Percentiles rank a stretch among this genome's conserved stretches.
Evolutionary conservation across 495 filamentous ascomycete species (phyloP).

Genomic region (Opeltia flavorubescens): DNA sequence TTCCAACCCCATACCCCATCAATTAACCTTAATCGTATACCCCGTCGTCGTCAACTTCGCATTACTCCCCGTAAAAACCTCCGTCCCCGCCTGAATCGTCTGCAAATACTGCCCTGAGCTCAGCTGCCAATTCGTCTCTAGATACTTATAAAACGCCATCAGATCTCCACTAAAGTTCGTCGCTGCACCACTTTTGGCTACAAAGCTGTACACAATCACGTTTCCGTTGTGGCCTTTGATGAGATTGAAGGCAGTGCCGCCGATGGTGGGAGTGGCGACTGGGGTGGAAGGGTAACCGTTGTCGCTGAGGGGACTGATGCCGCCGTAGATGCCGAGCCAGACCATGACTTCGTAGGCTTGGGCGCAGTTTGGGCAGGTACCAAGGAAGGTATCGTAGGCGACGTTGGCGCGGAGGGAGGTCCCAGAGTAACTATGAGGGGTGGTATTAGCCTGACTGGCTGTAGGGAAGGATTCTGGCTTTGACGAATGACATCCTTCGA

Average conservation of each 20-base stretch:
- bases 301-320: slow-evolving; percentile 47
- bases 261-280: slow-evolving; percentile 38
- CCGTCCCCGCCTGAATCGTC: slow-evolving; percentile 41
- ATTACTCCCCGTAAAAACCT: slow-evolving; percentile 35
- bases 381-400: slow-evolving; percentile 51
- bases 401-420: slow-evolving; percentile 44
- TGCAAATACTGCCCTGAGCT: slow-evolving; percentile 38
- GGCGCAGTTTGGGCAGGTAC: slow-evolving; percentile 27
- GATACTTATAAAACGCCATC: slow-evolving; percentile 41
- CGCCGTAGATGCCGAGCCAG: slow-evolving; percentile 49
- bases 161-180: slow-evolving; percentile 42
- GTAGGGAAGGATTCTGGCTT: background rate
- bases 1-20: too few relatives aligned
- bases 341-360: slow-evolving; percentile 58
- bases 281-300: slow-evolving; percentile 29
- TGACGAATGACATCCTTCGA: background rate
- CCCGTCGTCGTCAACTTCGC: slow-evolving; percentile 24
- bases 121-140: slow-evolving; percentile 34
- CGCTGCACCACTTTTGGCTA: slow-evolving; percentile 29
- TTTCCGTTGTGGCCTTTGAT: slow-evolving; percentile 40
- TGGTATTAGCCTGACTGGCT: background rate
- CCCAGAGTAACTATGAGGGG: slow-evolving; percentile 36
- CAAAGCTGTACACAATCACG: slow-evolving; percentile 48
- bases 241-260: slow-evolving; percentile 35
- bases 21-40: slow-evolving; percentile 30